Evolutionary conservation across 306 rosid genomes (phyloP), one percentile per base, ranked within the genome.

Genomic region (Pueraria montana): DNA sequence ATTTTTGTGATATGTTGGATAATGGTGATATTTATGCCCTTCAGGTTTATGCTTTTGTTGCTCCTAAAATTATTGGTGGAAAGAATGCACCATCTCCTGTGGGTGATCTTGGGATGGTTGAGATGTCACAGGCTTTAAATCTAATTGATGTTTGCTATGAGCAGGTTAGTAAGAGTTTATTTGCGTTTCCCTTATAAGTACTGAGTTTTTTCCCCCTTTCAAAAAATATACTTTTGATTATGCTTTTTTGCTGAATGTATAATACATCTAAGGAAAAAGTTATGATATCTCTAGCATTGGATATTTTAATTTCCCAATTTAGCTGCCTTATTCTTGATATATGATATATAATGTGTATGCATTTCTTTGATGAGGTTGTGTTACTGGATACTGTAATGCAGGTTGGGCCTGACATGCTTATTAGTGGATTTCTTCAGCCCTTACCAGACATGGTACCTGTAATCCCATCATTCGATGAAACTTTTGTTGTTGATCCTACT

Each of bases 71-170:
- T 78, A 96, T 96, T 78, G 98, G 98, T 20, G 99, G 98, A 43
- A 90, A 85, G 88, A 74, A 86, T 82, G 98, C 98, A 4, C 98
- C 99, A 27, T 84, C 98, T 70, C 99, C 99, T 45, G 99, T 96
- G 62, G 94, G 97, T 77, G 98, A 96, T 82, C 98, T 96, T 26
- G 99, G 98, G 87, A 96, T 96, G 99, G 97, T 96, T 84, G 98
- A 96, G 91, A 96, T 94, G 98, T 82, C 99, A 74, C 99, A 94
- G 82, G 98, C 99, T 67, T 82, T 94, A 69, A 86, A 91, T 81
- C 87, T 96, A 68, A 88, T 88, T 84, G 99, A 94, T 81, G 94
- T 96, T 86, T 82, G 83, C 85, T 94, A 90, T 70, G 90, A 96
- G 79, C 95, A 94, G 98, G 98, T 95, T 76, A 38, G 87, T 87